Evolutionary conservation across 2,329 filamentous ascomycete species (phyloP), one percentile per base, ranked within the genome.

Genomic region (Colletotrichum gigasporum): DNA sequence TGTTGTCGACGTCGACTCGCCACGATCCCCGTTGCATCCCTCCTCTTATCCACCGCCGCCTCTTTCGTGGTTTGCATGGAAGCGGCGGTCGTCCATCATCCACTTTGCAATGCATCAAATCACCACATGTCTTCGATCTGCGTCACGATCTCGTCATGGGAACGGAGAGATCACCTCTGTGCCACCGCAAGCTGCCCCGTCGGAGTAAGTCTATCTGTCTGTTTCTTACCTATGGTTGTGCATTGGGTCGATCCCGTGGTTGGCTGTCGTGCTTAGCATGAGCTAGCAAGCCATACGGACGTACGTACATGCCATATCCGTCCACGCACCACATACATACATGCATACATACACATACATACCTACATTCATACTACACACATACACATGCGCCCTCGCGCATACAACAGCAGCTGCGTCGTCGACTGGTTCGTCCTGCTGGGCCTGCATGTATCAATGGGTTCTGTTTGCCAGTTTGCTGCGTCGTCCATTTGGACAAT

Each of bases 51-150:
- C 47, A 39, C 41, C 34, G 18, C 18, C 37, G 37, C 32, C 30
- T n/a, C 35, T 16, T 14, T 35, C 26, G 37, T 44, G 22, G 42
- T 47, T 32, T 64, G 61, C 56, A 61, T 37, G 61, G 61, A 54
- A 61, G 56, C 18, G 48, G 44, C 41, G 12, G 26, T 24, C 22
- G 12, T 18, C 48, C 5, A 50, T 41, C 5, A 50, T 32, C 28
- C 26, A 37, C 30, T 42, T 44, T 32, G 48, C 34, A 37, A 39
- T n/a, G 37, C n/a, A 16, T 58, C 42, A 16, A 20, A 26, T 35
- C 34, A 64, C 24, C 34, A 14, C 44, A 16, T 50, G 56, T 61
- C 35, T 55, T 48, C 20, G 48, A 54, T 60, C 28, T 18, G 28
- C 48, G 48, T 61, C 56, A 42, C 34, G 35, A 53, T 42, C 12